Evolutionary conservation across 1,139 yeast genomes (phyloP), one percentile per base, ranked within the genome.

Genomic region (Pichia inconspicua): DNA sequence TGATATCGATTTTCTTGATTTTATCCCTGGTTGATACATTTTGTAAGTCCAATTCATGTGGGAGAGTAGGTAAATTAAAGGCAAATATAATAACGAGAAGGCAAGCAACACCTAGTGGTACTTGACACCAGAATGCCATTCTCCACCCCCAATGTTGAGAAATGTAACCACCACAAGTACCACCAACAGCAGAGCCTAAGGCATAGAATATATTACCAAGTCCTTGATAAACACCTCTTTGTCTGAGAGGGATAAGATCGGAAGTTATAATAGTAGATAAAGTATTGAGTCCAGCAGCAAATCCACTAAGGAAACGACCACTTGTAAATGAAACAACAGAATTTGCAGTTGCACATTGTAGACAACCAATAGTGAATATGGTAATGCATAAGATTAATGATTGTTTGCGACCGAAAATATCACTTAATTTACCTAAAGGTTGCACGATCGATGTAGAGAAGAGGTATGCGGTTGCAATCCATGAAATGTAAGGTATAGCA

Each of bases 351-450:
- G 84, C 82, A 58, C 82, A 78, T 44, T 77, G 65, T 31, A 73
- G 55, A 57, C 83, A 77, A 11, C 86, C 87, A 19, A 76, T 34
- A 0, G 75, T 75, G 56, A 81, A 81, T 38, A 69, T 58, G 5
- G 65, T 48, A 50, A 77, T 75, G 57, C 80, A 75, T 41, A 75
- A 63, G 8, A 80, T 56, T 40, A 81, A 64, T 50, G 77, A 63
- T 8, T 68, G 62, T 60, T 78, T 84, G 57, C 96, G 74, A 22
- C 96, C 96, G 63, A 83, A 87, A 41, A 88, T 85, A 59, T 88
- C 96, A 4, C 94, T 82, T 34, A 89, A 66, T 60, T 87, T 88
- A 25, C 96, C 96, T 25, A 89, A 66, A 1, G 96, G 96, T 65
- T 80, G 86, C 56, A 80, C 77, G 2, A 83, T 80, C 0, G 83